A percentile compares a stretch with the other conserved stretches of the same genome.
phyloP scores from a whole-genome alignment of 805 yeast species.

The Brettanomyces sp. region DNA sequence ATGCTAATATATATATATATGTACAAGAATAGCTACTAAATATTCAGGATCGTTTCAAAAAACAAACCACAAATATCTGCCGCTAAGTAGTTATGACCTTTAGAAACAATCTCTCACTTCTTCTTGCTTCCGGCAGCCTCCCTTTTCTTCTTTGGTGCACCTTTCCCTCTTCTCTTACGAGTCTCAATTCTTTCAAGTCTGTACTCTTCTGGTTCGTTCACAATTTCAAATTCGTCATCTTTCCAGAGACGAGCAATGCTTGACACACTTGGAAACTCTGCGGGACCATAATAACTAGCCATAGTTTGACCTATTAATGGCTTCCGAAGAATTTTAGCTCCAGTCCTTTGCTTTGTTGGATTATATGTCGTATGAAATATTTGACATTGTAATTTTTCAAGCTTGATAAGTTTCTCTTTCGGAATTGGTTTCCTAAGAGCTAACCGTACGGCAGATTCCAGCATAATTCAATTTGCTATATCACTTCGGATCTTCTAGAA shows the following conservation, averaged over 20 bases:
- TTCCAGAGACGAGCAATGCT: slow-evolving; percentile 17
- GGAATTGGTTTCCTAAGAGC: slow-evolving; percentile 23
- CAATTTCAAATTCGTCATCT: slow-evolving; percentile 30
- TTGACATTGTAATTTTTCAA: slow-evolving; percentile 51
- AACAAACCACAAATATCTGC: neutral
- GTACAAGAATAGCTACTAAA: too few species aligned
- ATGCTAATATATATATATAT: too few species aligned
- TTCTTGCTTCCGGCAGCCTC: slow-evolving; percentile 33
- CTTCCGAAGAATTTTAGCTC: slow-evolving; percentile 57
- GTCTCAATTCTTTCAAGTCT: slow-evolving; percentile 54
- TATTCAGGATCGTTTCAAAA: too few species aligned
- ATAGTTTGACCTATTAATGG: slow-evolving; percentile 69
- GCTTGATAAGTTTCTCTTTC: slow-evolving; percentile 40
- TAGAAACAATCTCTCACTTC: slow-evolving; percentile 8
- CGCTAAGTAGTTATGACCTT: neutral
- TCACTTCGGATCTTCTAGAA: too few species aligned
- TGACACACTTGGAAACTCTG: slow-evolving; percentile 53
- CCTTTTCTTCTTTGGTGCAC: slow-evolving; percentile 73
- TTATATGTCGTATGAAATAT: slow-evolving; percentile 66
- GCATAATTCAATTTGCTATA: neutral
- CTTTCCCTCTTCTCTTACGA: slow-evolving; percentile 80
- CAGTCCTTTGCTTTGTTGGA: slow-evolving; percentile 59
- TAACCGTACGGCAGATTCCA: slow-evolving; percentile 12
- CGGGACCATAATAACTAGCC: slow-evolving; percentile 65
- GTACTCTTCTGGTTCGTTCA: slow-evolving; percentile 62